A percentile compares a stretch with the other conserved stretches of the same genome.
These are phyloP conservation scores for Pseudogymnoascus sp. DNA, from an alignment of 2,329 filamentous ascomycete species.

Conservation along the genomic window DNA sequence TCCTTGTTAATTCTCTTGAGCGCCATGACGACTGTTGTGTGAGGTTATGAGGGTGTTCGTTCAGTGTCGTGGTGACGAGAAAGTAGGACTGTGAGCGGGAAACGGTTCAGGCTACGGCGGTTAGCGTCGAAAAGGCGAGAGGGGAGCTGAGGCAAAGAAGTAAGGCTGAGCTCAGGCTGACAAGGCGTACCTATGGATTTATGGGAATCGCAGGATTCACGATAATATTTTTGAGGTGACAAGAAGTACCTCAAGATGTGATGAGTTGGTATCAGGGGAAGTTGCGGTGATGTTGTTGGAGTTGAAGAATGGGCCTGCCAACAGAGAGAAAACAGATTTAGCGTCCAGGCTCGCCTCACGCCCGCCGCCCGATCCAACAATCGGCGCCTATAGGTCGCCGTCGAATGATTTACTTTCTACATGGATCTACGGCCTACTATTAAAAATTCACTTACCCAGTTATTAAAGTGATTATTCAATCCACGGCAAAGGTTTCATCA, in stretches of 20 bases:
- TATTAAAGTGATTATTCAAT: background rate
- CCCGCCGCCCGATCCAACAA: background rate
- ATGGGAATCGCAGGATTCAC: conserved; percentile 3
- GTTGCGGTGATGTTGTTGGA: conserved; percentile 4
- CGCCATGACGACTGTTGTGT: conserved; percentile 53
- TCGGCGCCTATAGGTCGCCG: conserved; percentile 6
- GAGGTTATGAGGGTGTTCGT: conserved; percentile 22
- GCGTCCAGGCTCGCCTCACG: conserved; percentile 11
- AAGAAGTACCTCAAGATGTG: background rate
- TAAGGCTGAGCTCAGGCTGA: conserved; percentile 10
- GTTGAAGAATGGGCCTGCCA: conserved; percentile 9
- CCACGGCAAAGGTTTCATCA: background rate
- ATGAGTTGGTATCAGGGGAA: background rate
- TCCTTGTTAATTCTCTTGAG: conserved; percentile 95
- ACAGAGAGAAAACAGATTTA: conserved; percentile 10
- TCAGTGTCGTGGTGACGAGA: conserved; percentile 32
- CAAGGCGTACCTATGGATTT: background rate
- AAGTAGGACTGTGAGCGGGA: conserved; percentile 17
- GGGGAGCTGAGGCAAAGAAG: conserved; percentile 8
- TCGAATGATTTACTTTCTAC: conserved; percentile 2
- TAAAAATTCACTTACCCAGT: background rate
- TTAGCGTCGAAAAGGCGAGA: conserved; percentile 13
- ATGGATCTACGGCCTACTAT: conserved; percentile 4
- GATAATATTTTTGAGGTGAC: conserved; percentile 2
- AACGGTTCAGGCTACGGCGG: conserved; percentile 12